A percentile compares a stretch with the other conserved stretches of the same genome.
phyloP scores from a whole-genome alignment of 768 basidiomycete species.

The Hericium rajendrae region DNA sequence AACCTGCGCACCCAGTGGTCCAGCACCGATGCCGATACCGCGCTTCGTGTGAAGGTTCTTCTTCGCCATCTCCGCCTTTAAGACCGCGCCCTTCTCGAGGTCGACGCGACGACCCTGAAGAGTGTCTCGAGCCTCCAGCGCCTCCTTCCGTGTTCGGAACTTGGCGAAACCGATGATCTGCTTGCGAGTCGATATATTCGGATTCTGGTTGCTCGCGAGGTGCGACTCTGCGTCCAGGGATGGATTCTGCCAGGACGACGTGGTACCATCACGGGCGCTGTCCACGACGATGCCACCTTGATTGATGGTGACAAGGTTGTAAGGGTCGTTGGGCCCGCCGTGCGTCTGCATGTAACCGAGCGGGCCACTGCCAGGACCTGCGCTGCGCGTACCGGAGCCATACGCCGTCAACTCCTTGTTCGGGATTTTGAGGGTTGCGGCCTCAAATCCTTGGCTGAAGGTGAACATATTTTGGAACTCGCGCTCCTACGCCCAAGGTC shows the following conservation, averaged over 20 bases:
- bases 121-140: slow-evolving; percentile 76
- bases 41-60: slow-evolving; percentile 97
- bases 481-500: slow-evolving; percentile 58
- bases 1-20: slow-evolving; percentile 12
- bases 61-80: slow-evolving; percentile 99
- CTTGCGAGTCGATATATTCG: slow-evolving; percentile 56
- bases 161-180: slow-evolving; percentile 99
- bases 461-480: slow-evolving; percentile 99
- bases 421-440: slow-evolving; percentile 95
- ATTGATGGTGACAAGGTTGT: slow-evolving; percentile 75
- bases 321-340: slow-evolving; percentile 64
- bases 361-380: slow-evolving; percentile 7
- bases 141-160: slow-evolving; percentile 81
- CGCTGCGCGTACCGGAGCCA: slow-evolving; percentile 25
- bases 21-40: slow-evolving; percentile 46
- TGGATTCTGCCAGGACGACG: slow-evolving; percentile 49
- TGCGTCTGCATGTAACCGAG: slow-evolving; percentile 17
- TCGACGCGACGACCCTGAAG: slow-evolving; percentile 89
- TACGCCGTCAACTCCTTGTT: slow-evolving; percentile 83
- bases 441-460: slow-evolving; percentile 92
- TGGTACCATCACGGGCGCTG: slow-evolving; percentile 59
- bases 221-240: slow-evolving; percentile 18
- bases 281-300: slow-evolving; percentile 81
- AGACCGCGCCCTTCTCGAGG: slow-evolving; percentile 80
- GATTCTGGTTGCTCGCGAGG: slow-evolving; percentile 11